Evolutionary conservation across 2,329 filamentous ascomycete species (phyloP), one percentile per base, ranked within the genome.

Genomic region (Cladophialophora chaetospira): DNA sequence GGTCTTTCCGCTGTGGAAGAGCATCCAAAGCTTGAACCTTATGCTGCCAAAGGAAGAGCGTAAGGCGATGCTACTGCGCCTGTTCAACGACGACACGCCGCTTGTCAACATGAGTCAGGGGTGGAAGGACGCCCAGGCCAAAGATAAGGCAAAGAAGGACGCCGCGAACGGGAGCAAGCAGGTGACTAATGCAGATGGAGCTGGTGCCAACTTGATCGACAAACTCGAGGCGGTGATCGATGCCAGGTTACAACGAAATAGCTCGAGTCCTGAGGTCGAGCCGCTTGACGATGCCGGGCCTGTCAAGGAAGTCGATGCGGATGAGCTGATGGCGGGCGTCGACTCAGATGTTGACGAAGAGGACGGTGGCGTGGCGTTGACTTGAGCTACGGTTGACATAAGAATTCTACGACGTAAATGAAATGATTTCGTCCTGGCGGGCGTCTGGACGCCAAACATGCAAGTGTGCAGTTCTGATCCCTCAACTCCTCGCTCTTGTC

Each of bases 21-120:
- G 91, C 70, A 83, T 96, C 60, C 87, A 92, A 66, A 93, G 88
- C 17, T 80, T 97, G 57, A 99, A 99, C 72, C 83, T 99, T 52
- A 99, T 99, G 94, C 80, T 99, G 69, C 93, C 94, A 47, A 99
- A 99, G 78, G 94, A 99, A 72, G 94, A 99, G 64, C 85, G 94
- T 13, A 87, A 86, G 21, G 94, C 94, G 1, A 95, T 97, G 90
- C 77, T 97, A 65, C 79, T 97, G 62, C 82, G 94, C 19, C 80
- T 99, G 59, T 99, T 88, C 77, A 95, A 97, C 70, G 93, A 97
- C 66, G 88, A 88, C 25, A 88, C 89, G 0, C 90, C 90, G 3
- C 80, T 96, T 45, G 82, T 96, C 61, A 95, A 94, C 71, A 82
- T 57, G 44, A 61, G 58, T 28, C 65, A 58, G 57, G 58, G 49